Percentiles rank a stretch among this genome's conserved stretches.
phyloP scores from a whole-genome alignment of 1,284 basidiomycete genomes.

The Trametes sp. region DNA sequence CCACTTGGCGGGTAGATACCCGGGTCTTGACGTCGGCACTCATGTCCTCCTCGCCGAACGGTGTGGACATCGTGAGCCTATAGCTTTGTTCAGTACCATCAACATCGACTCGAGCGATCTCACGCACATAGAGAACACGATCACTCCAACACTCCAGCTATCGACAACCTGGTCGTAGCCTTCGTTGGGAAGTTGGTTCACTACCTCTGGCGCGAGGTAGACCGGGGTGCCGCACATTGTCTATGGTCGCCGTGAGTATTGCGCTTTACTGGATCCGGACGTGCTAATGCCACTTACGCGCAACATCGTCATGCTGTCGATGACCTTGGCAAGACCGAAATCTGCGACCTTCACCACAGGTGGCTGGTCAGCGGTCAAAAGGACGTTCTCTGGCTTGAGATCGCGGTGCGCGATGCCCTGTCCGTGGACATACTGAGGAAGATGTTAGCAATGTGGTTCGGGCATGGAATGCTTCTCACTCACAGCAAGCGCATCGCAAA shows the following conservation, averaged over 20 bases:
- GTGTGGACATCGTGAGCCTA: constrained; percentile 75
- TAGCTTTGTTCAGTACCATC: not conserved
- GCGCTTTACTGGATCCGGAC: too few species aligned
- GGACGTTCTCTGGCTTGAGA: constrained; percentile 91
- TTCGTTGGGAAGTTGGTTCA: constrained; percentile 67
- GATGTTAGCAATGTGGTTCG: constrained; percentile 12
- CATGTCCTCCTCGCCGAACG: constrained; percentile 75
- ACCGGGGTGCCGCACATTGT: constrained; percentile 89
- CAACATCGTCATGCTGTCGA: constrained; percentile 77
- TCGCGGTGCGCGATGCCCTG: constrained; percentile 88
- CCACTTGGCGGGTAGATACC: constrained; percentile 63
- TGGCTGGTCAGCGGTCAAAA: constrained; percentile 70
- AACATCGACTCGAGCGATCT: not conserved
- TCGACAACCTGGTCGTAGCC: constrained; percentile 90
- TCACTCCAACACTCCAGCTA: constrained; percentile 93
- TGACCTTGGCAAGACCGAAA: constrained; percentile 91
- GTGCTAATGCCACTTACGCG: constrained; percentile 50
- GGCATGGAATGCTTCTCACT: constrained; percentile 31
- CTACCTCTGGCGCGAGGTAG: constrained; percentile 89
- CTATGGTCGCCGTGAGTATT: constrained; percentile 44
- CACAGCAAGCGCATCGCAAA: constrained; percentile 77
- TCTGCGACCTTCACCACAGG: constrained; percentile 87
- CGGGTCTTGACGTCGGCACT: constrained; percentile 60
- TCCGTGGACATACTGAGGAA: constrained; percentile 72
- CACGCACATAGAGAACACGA: constrained; percentile 84